phyloP scores from a whole-genome alignment of 345 rosid species.

The Turritis glabra region DNA sequence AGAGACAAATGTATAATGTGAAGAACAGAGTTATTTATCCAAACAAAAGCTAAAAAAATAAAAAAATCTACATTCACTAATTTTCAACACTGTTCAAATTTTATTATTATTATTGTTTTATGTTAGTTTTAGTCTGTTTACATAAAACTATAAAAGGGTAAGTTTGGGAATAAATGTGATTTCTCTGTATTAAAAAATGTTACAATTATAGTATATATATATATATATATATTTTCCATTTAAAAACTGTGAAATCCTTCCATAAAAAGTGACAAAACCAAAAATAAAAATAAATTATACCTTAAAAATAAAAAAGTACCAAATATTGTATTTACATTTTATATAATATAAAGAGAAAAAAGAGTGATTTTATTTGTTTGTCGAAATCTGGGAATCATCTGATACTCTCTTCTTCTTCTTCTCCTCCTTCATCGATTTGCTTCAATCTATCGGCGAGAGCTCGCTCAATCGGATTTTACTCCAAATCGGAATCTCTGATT shows the following conservation, averaged over 20 bases:
- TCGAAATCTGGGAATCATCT: conserved; percentile 40
- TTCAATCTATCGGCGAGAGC: conserved; percentile 12
- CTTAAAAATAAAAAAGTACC: neutral
- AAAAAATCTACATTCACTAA: neutral
- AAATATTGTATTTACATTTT: neutral
- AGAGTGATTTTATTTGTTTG: conserved; percentile 33
- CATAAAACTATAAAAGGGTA: neutral
- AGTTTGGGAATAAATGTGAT: neutral
- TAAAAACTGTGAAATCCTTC: neutral
- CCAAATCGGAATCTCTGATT: conserved; percentile 2
- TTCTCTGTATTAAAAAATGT: neutral
- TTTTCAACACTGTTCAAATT: neutral
- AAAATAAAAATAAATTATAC: neutral
- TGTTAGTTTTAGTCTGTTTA: neutral
- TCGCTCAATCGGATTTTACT: neutral
- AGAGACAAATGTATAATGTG: neutral
- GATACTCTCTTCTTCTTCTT: conserved; percentile 13
- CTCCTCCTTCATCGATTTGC: conserved; percentile 7
- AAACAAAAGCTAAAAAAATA: no score
- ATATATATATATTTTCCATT: neutral
- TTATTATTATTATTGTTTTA: no score
- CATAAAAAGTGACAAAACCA: conserved; percentile 2
- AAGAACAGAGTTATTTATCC: neutral
- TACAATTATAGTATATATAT: neutral
- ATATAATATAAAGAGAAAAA: conserved; percentile 5